Percentiles rank a stretch among this genome's conserved stretches.
Evolutionary conservation across 2,329 filamentous ascomycete genomes (phyloP).

Genomic region (Stachybotrys echinatus): DNA sequence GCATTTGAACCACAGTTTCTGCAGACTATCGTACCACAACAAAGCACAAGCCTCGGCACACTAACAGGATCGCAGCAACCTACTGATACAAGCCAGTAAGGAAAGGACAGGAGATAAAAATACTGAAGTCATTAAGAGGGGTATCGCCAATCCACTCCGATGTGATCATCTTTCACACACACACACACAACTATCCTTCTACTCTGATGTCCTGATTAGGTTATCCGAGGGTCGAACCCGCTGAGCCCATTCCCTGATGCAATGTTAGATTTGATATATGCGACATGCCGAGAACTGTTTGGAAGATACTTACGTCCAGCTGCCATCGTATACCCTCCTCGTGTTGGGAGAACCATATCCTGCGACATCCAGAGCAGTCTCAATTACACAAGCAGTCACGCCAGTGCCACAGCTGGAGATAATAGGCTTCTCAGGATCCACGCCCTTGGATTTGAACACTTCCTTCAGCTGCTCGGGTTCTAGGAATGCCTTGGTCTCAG

Average conservation of each 20-base stretch:
- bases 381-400: slow-evolving; percentile 86
- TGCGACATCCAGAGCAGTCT: slow-evolving; percentile 77
- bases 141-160: slow-evolving; percentile 19
- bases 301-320: slow-evolving; percentile 77
- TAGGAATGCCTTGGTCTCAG: slow-evolving; percentile 74
- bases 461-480: slow-evolving; percentile 65
- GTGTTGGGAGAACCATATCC: slow-evolving; percentile 63
- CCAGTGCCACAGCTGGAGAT: slow-evolving; percentile 89
- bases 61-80: background rate
- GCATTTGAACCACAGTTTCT: too few relatives aligned
- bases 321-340: slow-evolving; percentile 85
- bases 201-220: slow-evolving; percentile 51
- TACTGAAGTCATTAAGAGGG: slow-evolving; percentile 18
- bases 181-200: background rate
- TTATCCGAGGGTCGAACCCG: slow-evolving; percentile 56
- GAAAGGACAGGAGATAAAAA: background rate
- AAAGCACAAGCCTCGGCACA: background rate
- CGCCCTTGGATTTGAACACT: slow-evolving; percentile 72
- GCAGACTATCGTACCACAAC: background rate
- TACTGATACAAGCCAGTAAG: background rate
- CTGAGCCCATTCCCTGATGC: slow-evolving; percentile 60
- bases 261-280: slow-evolving; percentile 23
- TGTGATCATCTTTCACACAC: background rate
- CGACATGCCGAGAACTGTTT: too few relatives aligned
- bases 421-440: slow-evolving; percentile 75